A percentile compares a stretch with the other conserved stretches of the same genome.
phyloP scores from a whole-genome alignment of 768 basidiomycete genomes.

The Xerocomellus chrysenteron region DNA sequence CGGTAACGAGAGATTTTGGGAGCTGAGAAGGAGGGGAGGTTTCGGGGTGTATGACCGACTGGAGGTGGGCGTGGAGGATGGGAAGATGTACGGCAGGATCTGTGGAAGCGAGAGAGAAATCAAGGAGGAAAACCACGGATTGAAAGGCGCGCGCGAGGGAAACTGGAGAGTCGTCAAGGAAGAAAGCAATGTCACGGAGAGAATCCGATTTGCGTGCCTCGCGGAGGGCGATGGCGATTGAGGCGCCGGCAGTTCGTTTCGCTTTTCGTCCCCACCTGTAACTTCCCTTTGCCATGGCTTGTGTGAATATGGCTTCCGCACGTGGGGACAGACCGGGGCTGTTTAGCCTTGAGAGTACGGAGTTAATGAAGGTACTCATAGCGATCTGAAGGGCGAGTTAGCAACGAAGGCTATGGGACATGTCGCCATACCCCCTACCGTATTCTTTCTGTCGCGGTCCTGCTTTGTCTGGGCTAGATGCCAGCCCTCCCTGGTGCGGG shows the following conservation, averaged over 20 bases:
- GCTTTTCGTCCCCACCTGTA: constrained; percentile 78
- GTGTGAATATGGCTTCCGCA: constrained; percentile 66
- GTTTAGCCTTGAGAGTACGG: constrained; percentile 57
- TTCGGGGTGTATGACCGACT: constrained; percentile 36
- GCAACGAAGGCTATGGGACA: constrained; percentile 14
- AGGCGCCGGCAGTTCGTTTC: constrained; percentile 65
- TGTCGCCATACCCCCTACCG: constrained; percentile 38
- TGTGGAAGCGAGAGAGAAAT: constrained; percentile 49
- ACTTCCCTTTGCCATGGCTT: constrained; percentile 55
- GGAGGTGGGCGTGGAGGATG: constrained; percentile 53
- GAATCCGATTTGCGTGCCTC: constrained; percentile 68
- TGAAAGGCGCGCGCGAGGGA: constrained; percentile 56
- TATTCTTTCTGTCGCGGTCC: constrained; percentile 61
- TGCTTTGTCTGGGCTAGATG: constrained; percentile 64
- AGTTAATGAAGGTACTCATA: constrained; percentile 61
- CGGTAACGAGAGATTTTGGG: constrained; percentile 34
- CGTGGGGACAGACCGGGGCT: constrained; percentile 62
- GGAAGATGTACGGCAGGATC: constrained; percentile 64
- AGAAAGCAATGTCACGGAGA: constrained; percentile 64
- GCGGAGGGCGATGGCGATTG: constrained; percentile 67
- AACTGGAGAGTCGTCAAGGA: constrained; percentile 53
- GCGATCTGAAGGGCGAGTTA: constrained; percentile 45
- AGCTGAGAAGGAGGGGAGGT: constrained; percentile 27
- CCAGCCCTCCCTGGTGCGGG: constrained; percentile 54
- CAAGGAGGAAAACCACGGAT: constrained; percentile 50